A percentile compares a stretch with the other conserved stretches of the same genome.
phyloP scores from a whole-genome alignment of 1,284 basidiomycete genomes.

The Rhizoctonia solani region DNA sequence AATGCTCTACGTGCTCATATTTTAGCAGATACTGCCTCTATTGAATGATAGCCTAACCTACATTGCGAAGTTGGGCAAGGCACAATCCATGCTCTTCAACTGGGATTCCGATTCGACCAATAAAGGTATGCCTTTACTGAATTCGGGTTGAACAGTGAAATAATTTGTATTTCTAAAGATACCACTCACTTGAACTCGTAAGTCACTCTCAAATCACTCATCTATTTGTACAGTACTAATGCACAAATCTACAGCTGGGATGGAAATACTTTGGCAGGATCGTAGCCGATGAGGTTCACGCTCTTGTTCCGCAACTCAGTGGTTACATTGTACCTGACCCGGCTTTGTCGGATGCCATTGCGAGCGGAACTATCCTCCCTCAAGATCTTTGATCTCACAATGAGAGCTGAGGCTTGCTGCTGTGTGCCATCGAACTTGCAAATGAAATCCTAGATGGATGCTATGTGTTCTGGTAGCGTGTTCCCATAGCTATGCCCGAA shows the following conservation, averaged over 20 bases:
- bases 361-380: conserved; percentile 20
- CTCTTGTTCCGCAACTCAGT: conserved; percentile 10
- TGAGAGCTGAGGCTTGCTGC: no score
- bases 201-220: neutral
- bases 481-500: no score
- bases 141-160: neutral
- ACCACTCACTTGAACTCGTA: conserved; percentile 23
- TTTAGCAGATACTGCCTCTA: conserved; percentile 16
- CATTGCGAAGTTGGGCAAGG: conserved; percentile 22
- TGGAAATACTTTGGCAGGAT: conserved; percentile 32
- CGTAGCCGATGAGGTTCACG: conserved; percentile 24
- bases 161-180: neutral
- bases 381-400: neutral
- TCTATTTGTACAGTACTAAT: neutral
- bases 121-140: neutral
- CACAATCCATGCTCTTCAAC: conserved; percentile 30
- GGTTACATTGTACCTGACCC: conserved; percentile 19
- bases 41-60: conserved; percentile 25
- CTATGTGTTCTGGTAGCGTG: no score
- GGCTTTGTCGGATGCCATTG: conserved; percentile 18
- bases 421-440: no score
- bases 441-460: no score
- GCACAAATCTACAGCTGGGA: neutral
- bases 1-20: neutral
- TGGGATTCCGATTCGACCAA: conserved; percentile 23